A percentile compares a stretch with the other conserved stretches of the same genome.
Evolutionary conservation across 1,284 basidiomycete genomes (phyloP).

Genomic region (Mycena citricolor): DNA sequence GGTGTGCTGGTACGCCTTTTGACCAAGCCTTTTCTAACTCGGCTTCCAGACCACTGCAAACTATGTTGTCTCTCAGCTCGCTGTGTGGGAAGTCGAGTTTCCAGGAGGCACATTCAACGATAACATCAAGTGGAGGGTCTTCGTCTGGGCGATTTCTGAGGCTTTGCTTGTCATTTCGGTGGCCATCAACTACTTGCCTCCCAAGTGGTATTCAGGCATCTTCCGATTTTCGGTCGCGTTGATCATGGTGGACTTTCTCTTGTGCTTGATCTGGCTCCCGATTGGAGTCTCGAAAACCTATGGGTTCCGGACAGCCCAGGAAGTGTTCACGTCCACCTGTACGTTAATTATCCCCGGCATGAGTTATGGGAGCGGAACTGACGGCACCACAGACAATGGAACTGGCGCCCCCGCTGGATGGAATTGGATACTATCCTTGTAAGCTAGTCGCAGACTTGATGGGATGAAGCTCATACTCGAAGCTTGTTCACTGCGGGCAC

Average conservation of each 20-base stretch:
- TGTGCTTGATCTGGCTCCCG: conserved; percentile 86
- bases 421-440: conserved; percentile 87
- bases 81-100: conserved; percentile 77
- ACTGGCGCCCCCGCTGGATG: conserved; percentile 81
- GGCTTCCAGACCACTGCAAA: conserved; percentile 71
- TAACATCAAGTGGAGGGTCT: conserved; percentile 79
- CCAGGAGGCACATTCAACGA: conserved; percentile 70
- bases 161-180: conserved; percentile 65
- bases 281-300: conserved; percentile 83
- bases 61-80: conserved; percentile 77
- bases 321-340: conserved; percentile 83
- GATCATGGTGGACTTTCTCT: conserved; percentile 80
- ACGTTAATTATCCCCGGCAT: conserved; percentile 31
- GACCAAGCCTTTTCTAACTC: not conserved
- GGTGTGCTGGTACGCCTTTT: conserved; percentile 38
- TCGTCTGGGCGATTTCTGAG: conserved; percentile 82
- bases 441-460: conserved; percentile 23
- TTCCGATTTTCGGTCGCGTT: conserved; percentile 74
- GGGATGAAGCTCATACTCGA: conserved; percentile 10
- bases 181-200: conserved; percentile 81
- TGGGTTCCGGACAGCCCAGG: conserved; percentile 75
- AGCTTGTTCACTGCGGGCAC: conserved; percentile 83
- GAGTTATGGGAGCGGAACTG: not conserved
- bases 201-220: conserved; percentile 65
- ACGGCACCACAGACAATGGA: conserved; percentile 64